A percentile compares a stretch with the other conserved stretches of the same genome.
These are phyloP conservation scores for Mycena rebaudengoi DNA, from an alignment of 768 basidiomycete genomes.

Conservation along the genomic window DNA sequence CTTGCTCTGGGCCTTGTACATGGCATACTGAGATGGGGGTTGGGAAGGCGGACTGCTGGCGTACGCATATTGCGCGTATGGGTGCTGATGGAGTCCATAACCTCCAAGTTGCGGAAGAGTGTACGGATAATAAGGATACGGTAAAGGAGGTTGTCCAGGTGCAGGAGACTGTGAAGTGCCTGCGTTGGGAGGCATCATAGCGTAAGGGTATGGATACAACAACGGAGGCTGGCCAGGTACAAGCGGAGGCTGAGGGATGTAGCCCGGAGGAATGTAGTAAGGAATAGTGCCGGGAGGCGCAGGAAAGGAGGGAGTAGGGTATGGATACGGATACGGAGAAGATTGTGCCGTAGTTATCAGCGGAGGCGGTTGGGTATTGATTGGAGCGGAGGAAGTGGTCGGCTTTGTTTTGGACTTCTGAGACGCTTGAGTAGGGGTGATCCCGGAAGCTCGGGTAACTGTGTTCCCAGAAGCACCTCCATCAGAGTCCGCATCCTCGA, in stretches of 20 bases:
- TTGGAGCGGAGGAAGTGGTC: background rate
- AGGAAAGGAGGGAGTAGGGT: constrained; percentile 26
- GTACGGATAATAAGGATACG: constrained; percentile 35
- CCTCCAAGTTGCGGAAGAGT: constrained; percentile 8
- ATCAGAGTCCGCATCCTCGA: too few relatives aligned
- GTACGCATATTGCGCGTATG: background rate
- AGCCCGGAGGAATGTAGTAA: constrained; percentile 45
- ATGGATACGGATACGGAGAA: constrained; percentile 10
- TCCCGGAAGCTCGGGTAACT: background rate
- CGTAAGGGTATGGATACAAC: constrained; percentile 23
- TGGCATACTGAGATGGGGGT: constrained; percentile 6
- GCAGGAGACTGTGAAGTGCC: background rate
- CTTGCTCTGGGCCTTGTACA: background rate
- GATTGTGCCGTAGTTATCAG: background rate
- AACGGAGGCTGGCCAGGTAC: constrained; percentile 12
- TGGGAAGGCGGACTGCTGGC: background rate
- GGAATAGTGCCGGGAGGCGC: constrained; percentile 35
- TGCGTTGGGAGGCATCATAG: constrained; percentile 4
- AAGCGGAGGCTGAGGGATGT: constrained; percentile 32
- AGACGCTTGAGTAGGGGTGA: too few relatives aligned
- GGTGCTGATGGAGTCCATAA: constrained; percentile 3
- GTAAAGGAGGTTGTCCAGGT: constrained; percentile 11
- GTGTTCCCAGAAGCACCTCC: too few relatives aligned
- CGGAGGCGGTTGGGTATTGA: background rate
- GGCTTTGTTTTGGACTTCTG: too few relatives aligned